Conservation (phyloP, 805 yeast genomes). For the Lipomyces japonicus region DNA sequence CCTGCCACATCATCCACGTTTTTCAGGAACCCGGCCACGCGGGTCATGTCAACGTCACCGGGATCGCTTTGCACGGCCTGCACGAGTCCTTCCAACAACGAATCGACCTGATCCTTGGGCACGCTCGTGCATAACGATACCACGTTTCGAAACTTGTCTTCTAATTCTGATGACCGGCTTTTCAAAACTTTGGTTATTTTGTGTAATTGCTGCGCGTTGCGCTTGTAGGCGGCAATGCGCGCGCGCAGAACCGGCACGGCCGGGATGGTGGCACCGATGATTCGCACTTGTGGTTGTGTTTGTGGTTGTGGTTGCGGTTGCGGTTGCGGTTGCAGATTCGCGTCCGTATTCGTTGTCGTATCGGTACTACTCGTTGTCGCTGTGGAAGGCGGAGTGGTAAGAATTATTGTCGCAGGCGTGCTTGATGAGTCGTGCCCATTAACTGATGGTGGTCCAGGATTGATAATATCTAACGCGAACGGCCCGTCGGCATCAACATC, state of each 20-base stretch:
- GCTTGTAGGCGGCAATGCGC: constrained; percentile 71
- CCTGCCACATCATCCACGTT: constrained; percentile 33
- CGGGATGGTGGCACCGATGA: constrained; percentile 42
- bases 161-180: constrained; percentile 54
- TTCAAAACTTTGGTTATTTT: constrained; percentile 52
- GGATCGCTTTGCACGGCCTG: constrained; percentile 89
- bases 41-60: constrained; percentile 57
- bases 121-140: constrained; percentile 88
- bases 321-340: too few species aligned
- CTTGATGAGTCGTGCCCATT: background rate
- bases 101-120: constrained; percentile 73
- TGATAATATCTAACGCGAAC: constrained; percentile 61
- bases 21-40: constrained; percentile 53
- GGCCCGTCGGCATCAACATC: constrained; percentile 88
- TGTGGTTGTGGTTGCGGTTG: too few species aligned
- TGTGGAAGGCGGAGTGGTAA: background rate
- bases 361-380: too few species aligned
- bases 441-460: background rate
- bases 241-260: constrained; percentile 59
- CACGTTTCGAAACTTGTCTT: constrained; percentile 78
- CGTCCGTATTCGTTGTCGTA: too few species aligned
- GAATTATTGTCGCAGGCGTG: background rate
- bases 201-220: constrained; percentile 58
- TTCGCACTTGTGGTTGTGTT: background rate
- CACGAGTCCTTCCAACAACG: constrained; percentile 74